Evolutionary conservation across 129 eudicot species (phyloP), one percentile per base, ranked within the genome.

Genomic region (Calendula officinalis): DNA sequence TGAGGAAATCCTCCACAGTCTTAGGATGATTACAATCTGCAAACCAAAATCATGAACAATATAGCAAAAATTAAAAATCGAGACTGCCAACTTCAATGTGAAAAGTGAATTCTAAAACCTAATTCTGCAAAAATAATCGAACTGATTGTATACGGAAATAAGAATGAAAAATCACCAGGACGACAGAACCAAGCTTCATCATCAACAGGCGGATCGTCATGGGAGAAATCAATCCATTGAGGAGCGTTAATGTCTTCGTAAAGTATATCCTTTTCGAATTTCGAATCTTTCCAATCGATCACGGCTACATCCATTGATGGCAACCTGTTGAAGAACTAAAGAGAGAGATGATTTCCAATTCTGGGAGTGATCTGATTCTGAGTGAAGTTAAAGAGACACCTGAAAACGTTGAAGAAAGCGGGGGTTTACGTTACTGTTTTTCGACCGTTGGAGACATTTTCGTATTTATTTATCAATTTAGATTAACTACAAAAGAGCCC

Each of bases 1-100:
- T 83, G 46, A 73, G 68, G 71, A 87, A 88, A 69, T 92, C 98
- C 42, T 88, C 98, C 65, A 78, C 83, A 3, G 88, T 81, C 78
- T 85, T 92, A 0, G 98, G 98, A 75, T 92, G 98, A 73, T 91
- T 72, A 53, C 98, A 91, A 77, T 79, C 98, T 91, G 72, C 42
- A 56, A 51, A 42, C 32, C 57, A 58, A 51, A 46, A 49, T 1
- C 6, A 48, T 16, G 48, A 35, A 22, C 32, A 45, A 45, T 4
- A 69, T 3, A 65, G 1, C 56, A 17, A 4, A 72, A 44, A 46
- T 64, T 44, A 45, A 38, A 14, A 54, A 7, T 13, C 2, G 2
- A 4, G 4, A 33, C 5, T 1, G 14, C 5, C n/a, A 60, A 9
- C 33, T 13, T 45, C 39, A 56, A 2, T 45, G 8, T 17, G 60